phyloP scores from a whole-genome alignment of 352 stramenopile genomes.

The Phytophthora tubulina region DNA sequence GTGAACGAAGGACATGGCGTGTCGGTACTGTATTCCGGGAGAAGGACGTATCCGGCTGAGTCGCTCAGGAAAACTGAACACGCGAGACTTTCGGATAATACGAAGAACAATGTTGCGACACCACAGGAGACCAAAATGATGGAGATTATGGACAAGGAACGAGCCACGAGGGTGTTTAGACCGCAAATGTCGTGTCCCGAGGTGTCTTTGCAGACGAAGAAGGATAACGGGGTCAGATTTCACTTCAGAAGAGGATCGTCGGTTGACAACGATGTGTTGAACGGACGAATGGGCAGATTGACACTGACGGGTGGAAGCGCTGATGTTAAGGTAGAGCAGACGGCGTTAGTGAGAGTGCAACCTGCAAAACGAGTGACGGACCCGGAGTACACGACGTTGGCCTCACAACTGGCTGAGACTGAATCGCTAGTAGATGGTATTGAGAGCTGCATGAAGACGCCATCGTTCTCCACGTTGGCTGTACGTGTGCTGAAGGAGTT shows the following conservation, averaged over 20 bases:
- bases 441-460: slow-evolving; percentile 48
- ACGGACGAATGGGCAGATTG: slow-evolving; percentile 33
- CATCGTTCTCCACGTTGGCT: slow-evolving; percentile 55
- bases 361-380: slow-evolving; percentile 38
- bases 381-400: slow-evolving; percentile 49
- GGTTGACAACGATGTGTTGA: slow-evolving; percentile 28
- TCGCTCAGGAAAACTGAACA: slow-evolving; percentile 58
- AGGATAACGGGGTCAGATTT: slow-evolving; percentile 63
- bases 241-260: slow-evolving; percentile 60
- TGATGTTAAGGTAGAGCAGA: slow-evolving; percentile 6
- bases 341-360: slow-evolving; percentile 28
- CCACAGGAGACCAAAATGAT: slow-evolving; percentile 52
- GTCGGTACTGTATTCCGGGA: slow-evolving; percentile 64
- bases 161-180: slow-evolving; percentile 29
- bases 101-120: slow-evolving; percentile 5
- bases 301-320: slow-evolving; percentile 30
- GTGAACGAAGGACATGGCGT: slow-evolving; percentile 48
- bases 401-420: slow-evolving; percentile 64
- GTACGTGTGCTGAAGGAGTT: slow-evolving; percentile 57
- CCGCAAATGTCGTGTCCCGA: slow-evolving; percentile 35
- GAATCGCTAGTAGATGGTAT: slow-evolving; percentile 71
- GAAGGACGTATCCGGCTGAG: slow-evolving; percentile 75
- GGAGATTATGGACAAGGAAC: slow-evolving; percentile 49
- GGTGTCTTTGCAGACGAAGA: slow-evolving; percentile 14
- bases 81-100: slow-evolving; percentile 53